Conservation (phyloP, 2,329 filamentous ascomycete species). For the Talaromyces sp. region DNA sequence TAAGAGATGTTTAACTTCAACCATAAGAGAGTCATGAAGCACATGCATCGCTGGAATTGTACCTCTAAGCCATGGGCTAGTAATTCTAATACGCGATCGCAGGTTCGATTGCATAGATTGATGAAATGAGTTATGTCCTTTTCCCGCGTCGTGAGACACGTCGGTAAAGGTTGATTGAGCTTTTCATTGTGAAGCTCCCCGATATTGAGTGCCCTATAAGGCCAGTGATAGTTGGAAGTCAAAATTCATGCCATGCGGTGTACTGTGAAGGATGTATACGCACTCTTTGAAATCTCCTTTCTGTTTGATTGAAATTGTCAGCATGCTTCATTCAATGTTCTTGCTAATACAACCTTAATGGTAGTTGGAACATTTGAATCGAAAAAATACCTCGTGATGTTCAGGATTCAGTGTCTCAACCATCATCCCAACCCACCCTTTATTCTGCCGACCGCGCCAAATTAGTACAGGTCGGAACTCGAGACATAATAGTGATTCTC, state of each 20-base stretch:
- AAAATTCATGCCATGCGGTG: neutral
- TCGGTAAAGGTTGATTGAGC: conserved; percentile 3
- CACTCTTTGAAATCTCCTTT: conserved; percentile 13
- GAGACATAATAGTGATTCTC: too few relatives aligned
- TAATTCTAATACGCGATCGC: conserved; percentile 1
- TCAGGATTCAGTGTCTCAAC: conserved; percentile 11
- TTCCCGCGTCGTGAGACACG: neutral
- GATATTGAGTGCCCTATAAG: conserved; percentile 7
- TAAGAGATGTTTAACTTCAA: neutral
- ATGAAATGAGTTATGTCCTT: conserved; percentile 5
- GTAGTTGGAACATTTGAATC: neutral
- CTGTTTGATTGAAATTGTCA: neutral
- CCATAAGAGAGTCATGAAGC: too few relatives aligned
- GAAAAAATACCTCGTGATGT: conserved; percentile 2
- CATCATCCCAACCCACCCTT: conserved; percentile 11
- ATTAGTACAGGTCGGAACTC: too few relatives aligned
- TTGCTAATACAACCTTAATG: too few relatives aligned
- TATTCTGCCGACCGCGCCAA: neutral
- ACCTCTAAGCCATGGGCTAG: conserved; percentile 8
- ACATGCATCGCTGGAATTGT: neutral
- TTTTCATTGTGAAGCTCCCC: conserved; percentile 3
- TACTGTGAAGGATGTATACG: neutral
- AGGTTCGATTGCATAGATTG: conserved; percentile 8
- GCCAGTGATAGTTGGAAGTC: neutral
- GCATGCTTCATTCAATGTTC: neutral